These are phyloP conservation scores for Starmerella etchellsii DNA, from an alignment of 805 yeast genomes.

Conservation along the genomic window DNA sequence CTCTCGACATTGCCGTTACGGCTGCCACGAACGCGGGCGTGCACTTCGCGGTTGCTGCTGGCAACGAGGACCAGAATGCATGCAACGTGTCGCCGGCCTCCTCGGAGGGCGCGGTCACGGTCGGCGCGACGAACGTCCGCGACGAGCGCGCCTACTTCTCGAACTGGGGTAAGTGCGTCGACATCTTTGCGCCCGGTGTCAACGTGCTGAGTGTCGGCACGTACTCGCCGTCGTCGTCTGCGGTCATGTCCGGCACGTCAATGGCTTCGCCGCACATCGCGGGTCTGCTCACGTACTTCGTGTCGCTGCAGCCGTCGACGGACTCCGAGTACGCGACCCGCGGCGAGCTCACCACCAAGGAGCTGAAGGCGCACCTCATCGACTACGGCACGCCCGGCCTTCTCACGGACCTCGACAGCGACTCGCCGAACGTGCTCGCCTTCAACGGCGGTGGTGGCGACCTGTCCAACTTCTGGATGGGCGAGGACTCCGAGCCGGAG, in stretches of 20 bases:
- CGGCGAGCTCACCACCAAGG: slow-evolving; percentile 38
- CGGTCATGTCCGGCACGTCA: slow-evolving; percentile 68
- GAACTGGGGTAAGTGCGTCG: slow-evolving; percentile 91
- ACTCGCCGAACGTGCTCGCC: slow-evolving; percentile 45
- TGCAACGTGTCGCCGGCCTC: slow-evolving; percentile 88
- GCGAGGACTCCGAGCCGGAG: slow-evolving; percentile 1
- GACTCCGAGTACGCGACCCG: slow-evolving; percentile 37
- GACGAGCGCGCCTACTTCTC: slow-evolving; percentile 92
- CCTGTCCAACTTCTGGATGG: slow-evolving; percentile 38
- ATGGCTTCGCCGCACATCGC: slow-evolving; percentile 97
- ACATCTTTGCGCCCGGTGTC: slow-evolving; percentile 93
- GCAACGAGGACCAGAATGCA: slow-evolving; percentile 87
- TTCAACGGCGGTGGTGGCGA: slow-evolving; percentile 50
- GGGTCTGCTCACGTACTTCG: slow-evolving; percentile 79
- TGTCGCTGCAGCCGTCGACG: slow-evolving; percentile 66
- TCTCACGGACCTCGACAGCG: slow-evolving; percentile 35
- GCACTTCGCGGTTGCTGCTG: slow-evolving; percentile 93
- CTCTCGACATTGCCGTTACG: slow-evolving; percentile 74
- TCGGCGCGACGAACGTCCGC: slow-evolving; percentile 83
- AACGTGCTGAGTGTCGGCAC: slow-evolving; percentile 51
- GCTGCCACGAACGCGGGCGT: slow-evolving; percentile 83
- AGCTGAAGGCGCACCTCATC: slow-evolving; percentile 40
- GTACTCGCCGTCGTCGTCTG: slow-evolving; percentile 23
- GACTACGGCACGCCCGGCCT: slow-evolving; percentile 39
- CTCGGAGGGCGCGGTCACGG: slow-evolving; percentile 50